Percentiles rank a stretch among this genome's conserved stretches.
phyloP scores from a whole-genome alignment of 176 grass and related monocot species.

The Echinochloa phyllopogon region DNA sequence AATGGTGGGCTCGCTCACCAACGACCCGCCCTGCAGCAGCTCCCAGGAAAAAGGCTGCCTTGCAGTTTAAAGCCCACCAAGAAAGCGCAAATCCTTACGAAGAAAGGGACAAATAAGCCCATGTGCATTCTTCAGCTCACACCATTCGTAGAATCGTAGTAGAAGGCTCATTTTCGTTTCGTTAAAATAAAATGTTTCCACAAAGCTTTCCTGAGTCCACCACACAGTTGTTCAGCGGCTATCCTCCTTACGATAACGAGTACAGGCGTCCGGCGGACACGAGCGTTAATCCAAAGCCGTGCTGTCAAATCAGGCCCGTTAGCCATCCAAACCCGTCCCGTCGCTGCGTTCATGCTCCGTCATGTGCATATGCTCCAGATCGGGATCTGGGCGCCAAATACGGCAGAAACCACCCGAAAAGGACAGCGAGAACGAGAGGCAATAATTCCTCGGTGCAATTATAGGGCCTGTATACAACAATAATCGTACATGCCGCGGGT shows the following conservation, averaged over 20 bases:
- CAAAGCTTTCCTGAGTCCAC: too few species aligned
- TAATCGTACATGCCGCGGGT: neutral
- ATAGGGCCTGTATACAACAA: neutral
- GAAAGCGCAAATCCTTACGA: too few species aligned
- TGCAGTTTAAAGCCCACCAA: too few species aligned
- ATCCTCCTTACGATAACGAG: neutral
- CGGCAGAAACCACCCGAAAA: neutral
- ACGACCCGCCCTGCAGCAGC: too few species aligned
- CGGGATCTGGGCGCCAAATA: slow-evolving; percentile 32
- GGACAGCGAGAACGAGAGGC: neutral
- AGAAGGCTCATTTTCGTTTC: too few species aligned
- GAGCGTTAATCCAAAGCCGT: neutral
- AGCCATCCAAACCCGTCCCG: neutral
- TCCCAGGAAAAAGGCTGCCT: too few species aligned
- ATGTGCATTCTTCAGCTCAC: too few species aligned
- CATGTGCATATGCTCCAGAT: slow-evolving; percentile 20
- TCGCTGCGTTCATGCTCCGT: neutral
- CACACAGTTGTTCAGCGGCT: too few species aligned
- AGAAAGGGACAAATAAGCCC: too few species aligned
- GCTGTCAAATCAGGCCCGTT: slow-evolving; percentile 24
- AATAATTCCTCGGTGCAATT: neutral
- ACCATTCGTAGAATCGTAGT: too few species aligned
- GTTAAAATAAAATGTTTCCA: too few species aligned
- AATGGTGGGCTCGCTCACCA: too few species aligned
- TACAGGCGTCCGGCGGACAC: neutral